These are phyloP conservation scores for Gastrolobium villosum DNA, from an alignment of 306 rosid species.

Conservation along the genomic window DNA sequence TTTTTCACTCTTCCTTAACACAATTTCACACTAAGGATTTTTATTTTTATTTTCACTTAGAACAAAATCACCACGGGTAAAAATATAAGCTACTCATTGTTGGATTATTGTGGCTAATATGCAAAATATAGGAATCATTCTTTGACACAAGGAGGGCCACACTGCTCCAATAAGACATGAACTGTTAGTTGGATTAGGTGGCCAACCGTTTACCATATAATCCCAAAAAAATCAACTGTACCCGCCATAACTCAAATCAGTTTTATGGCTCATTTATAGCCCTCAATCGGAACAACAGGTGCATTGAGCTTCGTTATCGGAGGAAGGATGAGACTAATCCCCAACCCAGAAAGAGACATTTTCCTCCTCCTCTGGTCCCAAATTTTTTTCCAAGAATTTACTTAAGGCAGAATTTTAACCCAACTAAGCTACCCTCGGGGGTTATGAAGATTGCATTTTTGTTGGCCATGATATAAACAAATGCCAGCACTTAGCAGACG, in stretches of 20 bases:
- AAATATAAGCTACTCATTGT: slow-evolving; percentile 1
- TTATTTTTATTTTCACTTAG: slow-evolving; percentile 22
- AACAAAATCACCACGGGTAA: not conserved
- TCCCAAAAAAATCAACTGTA: slow-evolving; percentile 41
- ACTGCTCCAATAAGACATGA: slow-evolving; percentile 35
- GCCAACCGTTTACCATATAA: slow-evolving; percentile 64
- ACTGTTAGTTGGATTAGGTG: slow-evolving; percentile 69
- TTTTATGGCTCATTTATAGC: slow-evolving; percentile 26
- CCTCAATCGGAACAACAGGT: no score
- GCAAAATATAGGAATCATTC: slow-evolving; percentile 43
- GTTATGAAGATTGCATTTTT: slow-evolving; percentile 3
- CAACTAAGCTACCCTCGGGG: no score
- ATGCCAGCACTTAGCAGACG: slow-evolving; percentile 11
- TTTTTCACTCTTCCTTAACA: slow-evolving; percentile 27
- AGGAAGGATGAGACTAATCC: no score
- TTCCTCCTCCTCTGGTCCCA: no score
- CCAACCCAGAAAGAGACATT: no score
- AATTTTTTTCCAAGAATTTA: no score
- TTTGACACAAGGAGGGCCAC: slow-evolving; percentile 49
- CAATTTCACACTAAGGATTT: slow-evolving; percentile 21
- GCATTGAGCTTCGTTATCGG: no score
- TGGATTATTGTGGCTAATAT: slow-evolving; percentile 40
- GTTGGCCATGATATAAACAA: slow-evolving; percentile 10
- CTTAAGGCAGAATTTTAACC: no score
- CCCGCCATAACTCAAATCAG: slow-evolving; percentile 78